Percentiles rank a stretch among this genome's conserved stretches.
phyloP scores from a whole-genome alignment of 1,284 basidiomycete genomes.

The Boletus mariae region DNA sequence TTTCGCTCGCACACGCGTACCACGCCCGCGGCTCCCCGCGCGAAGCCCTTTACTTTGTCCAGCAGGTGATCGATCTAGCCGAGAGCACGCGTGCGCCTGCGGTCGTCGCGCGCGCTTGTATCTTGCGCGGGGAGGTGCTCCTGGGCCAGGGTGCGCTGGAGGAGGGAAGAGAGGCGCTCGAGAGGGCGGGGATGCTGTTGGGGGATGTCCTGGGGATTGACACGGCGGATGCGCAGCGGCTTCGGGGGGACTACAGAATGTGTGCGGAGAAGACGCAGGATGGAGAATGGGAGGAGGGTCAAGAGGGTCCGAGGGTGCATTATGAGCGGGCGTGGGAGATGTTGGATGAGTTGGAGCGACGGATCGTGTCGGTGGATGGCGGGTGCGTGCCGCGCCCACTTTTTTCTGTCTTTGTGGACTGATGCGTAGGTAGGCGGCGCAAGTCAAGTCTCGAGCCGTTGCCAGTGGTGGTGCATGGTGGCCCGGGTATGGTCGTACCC shows the following conservation, averaged over 20 bases:
- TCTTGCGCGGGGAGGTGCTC: constrained; percentile 65
- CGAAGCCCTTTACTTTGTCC: constrained; percentile 79
- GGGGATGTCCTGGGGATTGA: constrained; percentile 49
- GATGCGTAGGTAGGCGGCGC: constrained; percentile 37
- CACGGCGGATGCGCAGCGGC: constrained; percentile 56
- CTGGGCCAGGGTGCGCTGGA: constrained; percentile 58
- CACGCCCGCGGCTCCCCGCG: constrained; percentile 71
- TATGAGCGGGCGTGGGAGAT: constrained; percentile 54
- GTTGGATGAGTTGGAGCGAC: constrained; percentile 55
- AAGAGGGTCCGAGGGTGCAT: constrained; percentile 46
- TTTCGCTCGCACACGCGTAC: constrained; percentile 62
- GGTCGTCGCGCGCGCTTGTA: constrained; percentile 59
- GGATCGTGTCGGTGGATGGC: constrained; percentile 53
- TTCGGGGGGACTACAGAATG: constrained; percentile 59
- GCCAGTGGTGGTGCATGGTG: constrained; percentile 24
- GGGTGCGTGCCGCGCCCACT: constrained; percentile 35
- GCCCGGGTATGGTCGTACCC: constrained; percentile 62
- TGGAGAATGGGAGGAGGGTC: constrained; percentile 26
- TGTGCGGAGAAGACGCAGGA: constrained; percentile 35
- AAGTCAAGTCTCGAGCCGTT: constrained; percentile 36
- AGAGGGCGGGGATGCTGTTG: constrained; percentile 48
- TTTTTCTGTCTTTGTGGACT: not conserved
- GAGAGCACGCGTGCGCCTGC: constrained; percentile 62
- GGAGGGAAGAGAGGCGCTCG: constrained; percentile 50
- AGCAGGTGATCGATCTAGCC: constrained; percentile 70